Conservation (phyloP, 1,139 yeast genomes). For the Blastobotrys indianensis region DNA sequence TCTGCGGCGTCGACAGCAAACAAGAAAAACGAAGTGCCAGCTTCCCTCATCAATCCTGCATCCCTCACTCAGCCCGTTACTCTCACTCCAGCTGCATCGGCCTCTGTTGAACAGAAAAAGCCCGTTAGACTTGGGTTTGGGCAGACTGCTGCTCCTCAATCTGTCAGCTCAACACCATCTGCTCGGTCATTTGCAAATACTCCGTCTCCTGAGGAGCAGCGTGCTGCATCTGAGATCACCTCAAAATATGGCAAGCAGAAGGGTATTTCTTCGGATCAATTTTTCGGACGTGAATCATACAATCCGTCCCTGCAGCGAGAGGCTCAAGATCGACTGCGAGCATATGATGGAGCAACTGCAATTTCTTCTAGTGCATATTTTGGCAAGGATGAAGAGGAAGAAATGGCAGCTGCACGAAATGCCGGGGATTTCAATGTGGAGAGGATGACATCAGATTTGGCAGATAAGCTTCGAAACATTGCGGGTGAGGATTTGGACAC, state of each 20-base stretch:
- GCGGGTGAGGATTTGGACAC: slow-evolving; percentile 86
- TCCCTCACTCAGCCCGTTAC: neutral
- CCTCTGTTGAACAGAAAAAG: slow-evolving; percentile 6
- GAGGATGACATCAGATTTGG: slow-evolving; percentile 59
- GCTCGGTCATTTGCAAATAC: slow-evolving; percentile 20
- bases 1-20: slow-evolving; percentile 28
- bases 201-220: slow-evolving; percentile 37
- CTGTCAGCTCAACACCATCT: slow-evolving; percentile 16
- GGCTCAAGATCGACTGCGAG: slow-evolving; percentile 70
- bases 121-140: slow-evolving; percentile 36
- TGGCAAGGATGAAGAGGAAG: slow-evolving; percentile 67
- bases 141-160: slow-evolving; percentile 30
- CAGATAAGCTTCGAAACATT: slow-evolving; percentile 60
- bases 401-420: slow-evolving; percentile 31
- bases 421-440: slow-evolving; percentile 40
- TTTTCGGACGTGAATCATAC: slow-evolving; percentile 81
- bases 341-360: slow-evolving; percentile 79
- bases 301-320: slow-evolving; percentile 75
- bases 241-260: slow-evolving; percentile 82
- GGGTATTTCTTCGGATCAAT: slow-evolving; percentile 93
- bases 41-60: slow-evolving; percentile 16
- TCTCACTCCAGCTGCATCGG: neutral
- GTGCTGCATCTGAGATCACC: slow-evolving; percentile 35
- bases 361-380: slow-evolving; percentile 90
- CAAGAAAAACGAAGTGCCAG: slow-evolving; percentile 13